Base-by-base conservation (phyloP, 1,139 yeast genomes). In the Saccharomyces hybrid region DNA sequence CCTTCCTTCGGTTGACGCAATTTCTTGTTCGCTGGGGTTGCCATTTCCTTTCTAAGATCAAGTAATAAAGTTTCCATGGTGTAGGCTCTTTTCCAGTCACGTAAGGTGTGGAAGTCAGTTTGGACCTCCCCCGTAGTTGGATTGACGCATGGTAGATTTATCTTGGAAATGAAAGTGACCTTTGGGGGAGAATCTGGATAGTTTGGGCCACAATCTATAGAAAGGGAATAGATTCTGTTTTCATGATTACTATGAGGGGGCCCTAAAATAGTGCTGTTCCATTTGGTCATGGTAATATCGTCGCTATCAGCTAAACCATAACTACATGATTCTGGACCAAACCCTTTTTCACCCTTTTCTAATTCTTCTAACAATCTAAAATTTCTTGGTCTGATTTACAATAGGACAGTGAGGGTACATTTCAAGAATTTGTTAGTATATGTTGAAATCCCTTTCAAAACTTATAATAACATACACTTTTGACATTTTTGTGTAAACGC, bases 341-440 rank as follows among this genome's bases (percentile, higher is more conserved):
- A 78, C 14, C 99, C 99, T 71, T 95, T 95, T 70, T 95, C 99
- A 52, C 99, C 99, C 68, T 91, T 93, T 71, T 95, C 99, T 61
- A 95, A 79, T 73, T 93, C 99, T 75, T 93, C 99, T 60, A 93
- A 78, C 50, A 93, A 80, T 68, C 95, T 88, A 73, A 93, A 93
- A 70, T 90, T 90, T 73, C 98, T 83, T 61, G 98, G 98, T 49
- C 96, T 88, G 59, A n/a, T 27, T 27, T 29, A 27, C 31, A 23
- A 46, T 25, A 50, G 8, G 9, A 9, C 19, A 28, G 25, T 25
- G 32, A 16, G 27, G 8, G 19, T 11, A 32, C 19, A 47, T 32
- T 19, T 5, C n/a, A n/a, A 25, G 11, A 14, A 25, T 2, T 26
- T 38, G 55, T 52, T 51, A 51, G 52, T 52, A 50, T 16, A 32